These are phyloP conservation scores for Clitocybe nebularis DNA, from an alignment of 1,284 basidiomycete species.

Conservation along the genomic window DNA sequence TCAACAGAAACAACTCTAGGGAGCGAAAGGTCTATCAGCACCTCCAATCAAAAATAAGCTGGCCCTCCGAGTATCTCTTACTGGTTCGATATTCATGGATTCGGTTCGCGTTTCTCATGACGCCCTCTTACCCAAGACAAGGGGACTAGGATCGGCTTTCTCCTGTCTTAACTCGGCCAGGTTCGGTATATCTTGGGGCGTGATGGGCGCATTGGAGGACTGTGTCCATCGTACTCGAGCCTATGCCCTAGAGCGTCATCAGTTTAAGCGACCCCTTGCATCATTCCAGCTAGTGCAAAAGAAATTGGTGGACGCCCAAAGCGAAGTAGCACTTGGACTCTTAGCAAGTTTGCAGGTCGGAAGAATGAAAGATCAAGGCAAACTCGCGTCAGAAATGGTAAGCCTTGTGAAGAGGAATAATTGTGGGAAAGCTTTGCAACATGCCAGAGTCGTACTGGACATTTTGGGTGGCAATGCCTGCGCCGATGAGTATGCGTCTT, in stretches of 20 bases:
- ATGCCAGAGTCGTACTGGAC: slow-evolving; percentile 78
- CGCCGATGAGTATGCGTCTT: slow-evolving; percentile 72
- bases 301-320: slow-evolving; percentile 92
- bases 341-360: slow-evolving; percentile 83
- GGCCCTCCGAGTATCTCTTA: slow-evolving; percentile 84
- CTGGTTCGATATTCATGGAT: slow-evolving; percentile 94
- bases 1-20: slow-evolving; percentile 39
- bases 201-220: slow-evolving; percentile 93
- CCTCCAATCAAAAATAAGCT: slow-evolving; percentile 93
- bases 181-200: slow-evolving; percentile 89
- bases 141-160: slow-evolving; percentile 82
- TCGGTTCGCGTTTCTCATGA: slow-evolving; percentile 70
- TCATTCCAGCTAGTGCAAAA: slow-evolving; percentile 97
- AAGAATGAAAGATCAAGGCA: slow-evolving; percentile 80
- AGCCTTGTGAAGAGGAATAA: slow-evolving; percentile 96
- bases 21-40: slow-evolving; percentile 78
- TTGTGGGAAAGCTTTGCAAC: slow-evolving; percentile 87
- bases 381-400: slow-evolving; percentile 88
- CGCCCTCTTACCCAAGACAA: slow-evolving; percentile 70
- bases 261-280: slow-evolving; percentile 88
- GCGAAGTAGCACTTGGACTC: slow-evolving; percentile 81
- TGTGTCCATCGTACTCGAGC: slow-evolving; percentile 76
- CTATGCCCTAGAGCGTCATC: slow-evolving; percentile 87
- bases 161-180: slow-evolving; percentile 89
- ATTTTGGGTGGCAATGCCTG: slow-evolving; percentile 90